Evolutionary conservation across 305 asterid genomes (phyloP).

Genomic region (Euphrasia arctica): DNA sequence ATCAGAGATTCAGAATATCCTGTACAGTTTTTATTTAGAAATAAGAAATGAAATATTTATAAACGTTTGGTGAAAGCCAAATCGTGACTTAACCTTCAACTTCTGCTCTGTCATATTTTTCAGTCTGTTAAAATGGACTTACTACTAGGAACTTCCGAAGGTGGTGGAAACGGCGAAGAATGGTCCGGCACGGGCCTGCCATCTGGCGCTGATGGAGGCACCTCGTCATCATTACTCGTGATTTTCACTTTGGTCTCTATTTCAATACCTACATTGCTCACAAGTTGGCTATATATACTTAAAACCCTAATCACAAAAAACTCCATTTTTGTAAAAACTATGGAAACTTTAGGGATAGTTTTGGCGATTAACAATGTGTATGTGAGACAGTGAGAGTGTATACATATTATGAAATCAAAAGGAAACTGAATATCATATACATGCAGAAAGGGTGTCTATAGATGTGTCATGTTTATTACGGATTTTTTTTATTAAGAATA

Average conservation of each 20-base stretch:
- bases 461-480: not conserved
- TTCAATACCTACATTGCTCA: slow-evolving; percentile 40
- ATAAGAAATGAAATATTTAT: slow-evolving; percentile 3
- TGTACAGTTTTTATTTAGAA: slow-evolving; percentile 9
- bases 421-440: not conserved
- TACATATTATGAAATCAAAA: not conserved
- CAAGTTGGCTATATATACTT: slow-evolving; percentile 23
- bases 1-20: not conserved
- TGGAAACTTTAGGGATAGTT: not conserved
- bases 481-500: not conserved
- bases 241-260: slow-evolving; percentile 35
- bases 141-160: slow-evolving; percentile 46
- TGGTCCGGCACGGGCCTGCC: slow-evolving; percentile 30
- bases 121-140: slow-evolving; percentile 20
- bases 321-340: not conserved
- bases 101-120: slow-evolving; percentile 13
- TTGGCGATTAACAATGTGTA: not conserved
- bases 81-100: slow-evolving; percentile 1
- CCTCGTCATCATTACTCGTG: slow-evolving; percentile 33
- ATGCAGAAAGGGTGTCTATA: not conserved
- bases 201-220: slow-evolving; percentile 36
- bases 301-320: not conserved
- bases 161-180: slow-evolving; percentile 42
- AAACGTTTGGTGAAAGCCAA: slow-evolving; percentile 4
- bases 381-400: not conserved